Conservation (phyloP, 2,329 filamentous ascomycete species). For the Colletotrichum musae region DNA sequence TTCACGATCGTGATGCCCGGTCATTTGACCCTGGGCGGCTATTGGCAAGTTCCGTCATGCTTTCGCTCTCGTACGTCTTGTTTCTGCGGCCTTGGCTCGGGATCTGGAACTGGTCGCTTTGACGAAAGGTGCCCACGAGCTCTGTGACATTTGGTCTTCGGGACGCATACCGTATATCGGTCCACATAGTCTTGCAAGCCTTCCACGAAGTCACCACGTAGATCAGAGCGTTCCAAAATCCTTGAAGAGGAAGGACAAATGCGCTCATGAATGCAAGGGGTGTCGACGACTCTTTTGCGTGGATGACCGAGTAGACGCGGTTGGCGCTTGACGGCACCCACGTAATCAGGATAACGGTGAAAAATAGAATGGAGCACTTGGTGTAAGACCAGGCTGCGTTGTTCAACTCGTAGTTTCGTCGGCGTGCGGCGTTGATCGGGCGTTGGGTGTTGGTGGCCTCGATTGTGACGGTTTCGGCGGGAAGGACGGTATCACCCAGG, state of each 20-base stretch:
- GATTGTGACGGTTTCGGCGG: conserved; percentile 46
- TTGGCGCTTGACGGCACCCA: conserved; percentile 86
- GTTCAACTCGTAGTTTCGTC: conserved; percentile 66
- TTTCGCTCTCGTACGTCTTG: conserved; percentile 63
- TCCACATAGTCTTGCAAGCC: conserved; percentile 68
- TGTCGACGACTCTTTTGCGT: conserved; percentile 66
- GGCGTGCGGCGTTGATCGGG: conserved; percentile 49
- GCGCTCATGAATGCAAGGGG: conserved; percentile 79
- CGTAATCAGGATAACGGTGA: conserved; percentile 78
- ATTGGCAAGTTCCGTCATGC: conserved; percentile 64
- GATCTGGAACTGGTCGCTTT: conserved; percentile 51
- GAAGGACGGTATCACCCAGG: conserved; percentile 46
- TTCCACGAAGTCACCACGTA: conserved; percentile 80
- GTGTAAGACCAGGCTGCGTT: conserved; percentile 79
- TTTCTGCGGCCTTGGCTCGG: conserved; percentile 42
- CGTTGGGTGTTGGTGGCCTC: conserved; percentile 43
- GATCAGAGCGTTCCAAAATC: conserved; percentile 87
- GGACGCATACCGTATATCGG: conserved; percentile 51
- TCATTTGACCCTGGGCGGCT: conserved; percentile 55
- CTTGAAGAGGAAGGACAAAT: conserved; percentile 84
- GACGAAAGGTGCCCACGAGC: conserved; percentile 47
- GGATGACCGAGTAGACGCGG: conserved; percentile 78
- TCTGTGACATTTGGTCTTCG: conserved; percentile 52
- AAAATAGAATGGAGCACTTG: conserved; percentile 80
- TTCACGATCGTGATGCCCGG: conserved; percentile 7